A percentile compares a stretch with the other conserved stretches of the same genome.
phyloP scores from a whole-genome alignment of 73 alveolate species.

The Diophrys appendiculata region DNA sequence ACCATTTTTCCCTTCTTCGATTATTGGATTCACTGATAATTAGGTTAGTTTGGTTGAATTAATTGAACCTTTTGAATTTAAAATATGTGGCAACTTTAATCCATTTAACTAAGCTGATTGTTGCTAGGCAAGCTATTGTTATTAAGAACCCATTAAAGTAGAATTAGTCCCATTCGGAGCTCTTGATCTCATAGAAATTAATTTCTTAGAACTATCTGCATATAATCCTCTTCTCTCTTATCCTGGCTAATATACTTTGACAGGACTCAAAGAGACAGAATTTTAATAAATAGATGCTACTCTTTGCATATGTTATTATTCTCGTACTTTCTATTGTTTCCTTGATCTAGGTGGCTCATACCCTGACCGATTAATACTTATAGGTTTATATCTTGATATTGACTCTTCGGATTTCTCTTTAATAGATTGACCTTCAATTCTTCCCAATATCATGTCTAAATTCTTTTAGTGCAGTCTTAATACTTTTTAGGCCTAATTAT shows the following conservation, averaged over 20 bases:
- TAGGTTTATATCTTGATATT: not conserved
- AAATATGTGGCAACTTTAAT: not conserved
- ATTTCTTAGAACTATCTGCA: not conserved
- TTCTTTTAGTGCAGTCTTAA: not conserved
- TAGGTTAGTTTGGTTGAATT: not conserved
- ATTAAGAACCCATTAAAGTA: not conserved
- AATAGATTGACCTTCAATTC: not conserved
- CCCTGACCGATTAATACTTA: constrained; percentile 1
- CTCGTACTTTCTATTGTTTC: not conserved
- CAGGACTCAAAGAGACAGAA: constrained; percentile 5
- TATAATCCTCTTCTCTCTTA: not conserved
- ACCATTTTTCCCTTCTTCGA: no score
- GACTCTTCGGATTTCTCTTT: not conserved
- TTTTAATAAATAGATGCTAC: constrained; percentile 11
- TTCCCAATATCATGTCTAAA: not conserved
- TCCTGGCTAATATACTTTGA: not conserved
- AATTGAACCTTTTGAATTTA: not conserved
- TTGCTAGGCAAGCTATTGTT: not conserved
- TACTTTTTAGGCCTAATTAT: not conserved
- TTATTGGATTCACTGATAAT: not conserved
- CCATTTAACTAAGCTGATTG: not conserved
- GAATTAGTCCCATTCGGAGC: no score
- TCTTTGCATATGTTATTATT: constrained; percentile 3
- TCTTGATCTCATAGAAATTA: not conserved
- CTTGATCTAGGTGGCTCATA: constrained; percentile 1